Conservation (phyloP, 1,139 yeast genomes). For the Protomyces pachydermus region DNA sequence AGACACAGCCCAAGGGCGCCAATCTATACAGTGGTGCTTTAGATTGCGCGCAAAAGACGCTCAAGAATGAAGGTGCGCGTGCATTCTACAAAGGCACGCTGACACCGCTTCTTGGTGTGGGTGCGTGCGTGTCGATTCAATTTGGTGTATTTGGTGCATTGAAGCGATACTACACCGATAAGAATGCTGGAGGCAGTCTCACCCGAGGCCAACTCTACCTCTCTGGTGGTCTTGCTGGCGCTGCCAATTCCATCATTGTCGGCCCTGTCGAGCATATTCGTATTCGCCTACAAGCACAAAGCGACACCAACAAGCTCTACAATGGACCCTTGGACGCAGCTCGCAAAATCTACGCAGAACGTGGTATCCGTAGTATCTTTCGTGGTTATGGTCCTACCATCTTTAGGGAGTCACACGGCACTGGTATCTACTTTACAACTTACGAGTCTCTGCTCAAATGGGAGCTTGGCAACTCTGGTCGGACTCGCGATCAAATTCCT, state of each 20-base stretch:
- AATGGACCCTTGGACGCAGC: conserved; percentile 80
- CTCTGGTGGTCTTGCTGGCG: conserved; percentile 75
- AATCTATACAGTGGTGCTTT: conserved; percentile 56
- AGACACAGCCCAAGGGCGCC: conserved; percentile 73
- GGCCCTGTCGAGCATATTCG: conserved; percentile 73
- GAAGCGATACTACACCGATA: conserved; percentile 65
- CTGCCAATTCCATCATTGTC: conserved; percentile 65
- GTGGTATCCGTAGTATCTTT: conserved; percentile 63
- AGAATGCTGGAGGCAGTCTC: conserved; percentile 41
- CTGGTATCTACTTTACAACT: conserved; percentile 72
- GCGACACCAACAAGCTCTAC: conserved; percentile 43
- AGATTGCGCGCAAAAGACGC: conserved; percentile 66
- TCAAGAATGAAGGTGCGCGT: conserved; percentile 66
- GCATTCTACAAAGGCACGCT: conserved; percentile 89
- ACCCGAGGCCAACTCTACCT: conserved; percentile 55
- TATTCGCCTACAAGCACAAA: conserved; percentile 47
- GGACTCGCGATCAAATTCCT: conserved; percentile 51
- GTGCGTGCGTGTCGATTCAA: conserved; percentile 85
- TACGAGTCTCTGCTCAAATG: conserved; percentile 58
- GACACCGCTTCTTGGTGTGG: conserved; percentile 79
- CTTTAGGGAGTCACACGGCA: conserved; percentile 75
- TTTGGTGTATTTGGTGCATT: conserved; percentile 88
- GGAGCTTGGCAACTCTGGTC: conserved; percentile 41
- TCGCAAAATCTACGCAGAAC: conserved; percentile 51
- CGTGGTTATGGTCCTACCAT: conserved; percentile 87